Conservation (phyloP, 2,329 filamentous ascomycete species). For the Apiospora hydei region DNA sequence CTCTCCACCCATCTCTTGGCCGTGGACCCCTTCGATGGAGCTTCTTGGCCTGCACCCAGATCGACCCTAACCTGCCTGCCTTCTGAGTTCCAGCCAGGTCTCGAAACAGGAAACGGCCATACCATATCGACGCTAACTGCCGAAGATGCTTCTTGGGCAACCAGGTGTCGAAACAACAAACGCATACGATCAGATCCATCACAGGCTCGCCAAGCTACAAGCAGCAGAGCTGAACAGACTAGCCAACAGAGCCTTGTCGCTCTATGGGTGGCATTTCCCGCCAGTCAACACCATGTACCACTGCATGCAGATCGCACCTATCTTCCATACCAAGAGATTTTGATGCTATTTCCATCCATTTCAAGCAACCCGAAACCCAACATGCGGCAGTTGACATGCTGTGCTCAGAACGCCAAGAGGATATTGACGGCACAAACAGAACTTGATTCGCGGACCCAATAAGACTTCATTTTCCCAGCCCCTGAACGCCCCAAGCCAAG, state of each 20-base stretch:
- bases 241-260: not conserved
- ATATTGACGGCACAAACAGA: too few species aligned
- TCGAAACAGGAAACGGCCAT: slow-evolving; percentile 6
- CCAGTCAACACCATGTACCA: not conserved
- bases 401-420: not conserved
- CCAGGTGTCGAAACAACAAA: slow-evolving; percentile 16
- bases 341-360: slow-evolving; percentile 13
- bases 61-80: not conserved
- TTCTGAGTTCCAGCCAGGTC: slow-evolving; percentile 9
- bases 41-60: slow-evolving; percentile 16
- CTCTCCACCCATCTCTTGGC: slow-evolving; percentile 9
- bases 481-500: not conserved
- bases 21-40: slow-evolving; percentile 10
- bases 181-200: slow-evolving; percentile 2
- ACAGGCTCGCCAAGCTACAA: not conserved
- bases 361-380: slow-evolving; percentile 15
- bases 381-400: not conserved
- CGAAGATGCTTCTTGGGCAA: slow-evolving; percentile 8
- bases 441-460: not conserved
- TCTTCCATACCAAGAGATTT: not conserved
- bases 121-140: slow-evolving; percentile 7
- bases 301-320: slow-evolving; percentile 2
- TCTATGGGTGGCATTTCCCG: not conserved
- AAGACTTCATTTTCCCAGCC: not conserved
- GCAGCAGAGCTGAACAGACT: not conserved